Percentiles rank a stretch among this genome's conserved stretches.
Conservation (phyloP, 1,139 yeast species). For the Meyerozyma athensensis region DNA sequence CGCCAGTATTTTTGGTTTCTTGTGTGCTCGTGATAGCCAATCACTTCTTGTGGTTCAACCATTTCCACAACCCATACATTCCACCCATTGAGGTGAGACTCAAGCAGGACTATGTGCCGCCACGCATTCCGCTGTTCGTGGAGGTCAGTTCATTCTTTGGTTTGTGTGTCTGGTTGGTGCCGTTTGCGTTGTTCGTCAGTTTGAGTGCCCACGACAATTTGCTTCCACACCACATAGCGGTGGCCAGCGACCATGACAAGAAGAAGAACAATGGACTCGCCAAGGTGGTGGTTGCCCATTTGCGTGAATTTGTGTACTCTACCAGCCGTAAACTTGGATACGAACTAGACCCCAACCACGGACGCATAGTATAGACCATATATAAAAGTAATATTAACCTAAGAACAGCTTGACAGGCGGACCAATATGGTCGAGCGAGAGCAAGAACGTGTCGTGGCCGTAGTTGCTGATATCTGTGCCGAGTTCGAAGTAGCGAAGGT, state of each 20-base stretch:
- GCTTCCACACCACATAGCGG: constrained; percentile 57
- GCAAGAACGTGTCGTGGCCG: constrained; percentile 87
- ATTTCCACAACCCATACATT: constrained; percentile 66
- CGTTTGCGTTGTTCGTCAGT: constrained; percentile 87
- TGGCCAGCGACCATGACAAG: constrained; percentile 25
- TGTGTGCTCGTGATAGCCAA: constrained; percentile 72
- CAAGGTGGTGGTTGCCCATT: constrained; percentile 54
- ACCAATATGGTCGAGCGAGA: constrained; percentile 77
- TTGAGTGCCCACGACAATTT: constrained; percentile 89
- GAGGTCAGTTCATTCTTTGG: constrained; percentile 95
- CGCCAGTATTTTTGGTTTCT: constrained; percentile 66
- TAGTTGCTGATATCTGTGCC: constrained; percentile 71
- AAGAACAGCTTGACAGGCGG: constrained; percentile 60
- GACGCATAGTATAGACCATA: constrained; percentile 35
- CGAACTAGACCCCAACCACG: constrained; percentile 58
- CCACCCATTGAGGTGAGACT: constrained; percentile 55
- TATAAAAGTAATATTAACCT: not conserved
- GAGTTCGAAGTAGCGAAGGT: constrained; percentile 63
- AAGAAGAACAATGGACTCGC: constrained; percentile 49
- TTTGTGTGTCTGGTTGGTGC: constrained; percentile 87
- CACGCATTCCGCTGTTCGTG: constrained; percentile 74
- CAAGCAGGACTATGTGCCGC: constrained; percentile 55
- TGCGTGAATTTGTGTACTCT: constrained; percentile 48
- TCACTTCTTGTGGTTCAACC: constrained; percentile 87
- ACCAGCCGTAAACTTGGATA: constrained; percentile 53